Base-by-base conservation (phyloP, 2,329 filamentous ascomycete species). In the Clarireedia hainanense region DNA sequence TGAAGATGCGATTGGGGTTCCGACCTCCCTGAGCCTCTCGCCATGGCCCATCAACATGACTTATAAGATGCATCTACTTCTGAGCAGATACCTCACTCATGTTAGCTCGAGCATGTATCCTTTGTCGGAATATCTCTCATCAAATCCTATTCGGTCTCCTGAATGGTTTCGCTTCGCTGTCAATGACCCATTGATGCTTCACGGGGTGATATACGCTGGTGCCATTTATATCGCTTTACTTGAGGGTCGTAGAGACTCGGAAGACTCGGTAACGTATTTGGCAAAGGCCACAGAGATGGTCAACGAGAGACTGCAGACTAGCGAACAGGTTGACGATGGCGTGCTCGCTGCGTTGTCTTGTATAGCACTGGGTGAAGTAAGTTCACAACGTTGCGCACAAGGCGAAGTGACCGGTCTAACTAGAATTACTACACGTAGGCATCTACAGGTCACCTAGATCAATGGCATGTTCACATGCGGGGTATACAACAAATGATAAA, bases 381-480 rank as follows among this genome's bases (percentile, higher is more conserved):
- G 50, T 54, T 23, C 24, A 26, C 3, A n/a, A 37, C n/a, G 40
- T 42, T 30, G 45, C 5, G 6, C 17, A 23, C 1, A 7, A 23
- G 6, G 14, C 12, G 14, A 14, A 37, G 34, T n/a, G 17, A 36
- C 12, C 12, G 30, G 30, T 12, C 30, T 47, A 3, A 26, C 6
- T 40, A 12, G 24, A n/a, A 15, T 30, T 48, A 36, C 49, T 51
- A 45, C 23, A 10, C 15, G 17, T 34, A 61, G 61, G 59, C 64
- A 27, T 50, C 61, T 30, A 50, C 46, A 9, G 64, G 64, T 27
- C 58, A 62, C 37, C 23, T 45, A 1, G 47, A 62, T 17, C 34
- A 51, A 24, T 65, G 63, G 63, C 53, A 58, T 42, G 34, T 60
- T 10, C 63, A 65, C 40, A 65, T 64, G 63, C 52, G 52, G 34